Evolutionary conservation across 345 rosid species (phyloP), one percentile per base, ranked within the genome.

Genomic region (Orychophragmus violaceus): DNA sequence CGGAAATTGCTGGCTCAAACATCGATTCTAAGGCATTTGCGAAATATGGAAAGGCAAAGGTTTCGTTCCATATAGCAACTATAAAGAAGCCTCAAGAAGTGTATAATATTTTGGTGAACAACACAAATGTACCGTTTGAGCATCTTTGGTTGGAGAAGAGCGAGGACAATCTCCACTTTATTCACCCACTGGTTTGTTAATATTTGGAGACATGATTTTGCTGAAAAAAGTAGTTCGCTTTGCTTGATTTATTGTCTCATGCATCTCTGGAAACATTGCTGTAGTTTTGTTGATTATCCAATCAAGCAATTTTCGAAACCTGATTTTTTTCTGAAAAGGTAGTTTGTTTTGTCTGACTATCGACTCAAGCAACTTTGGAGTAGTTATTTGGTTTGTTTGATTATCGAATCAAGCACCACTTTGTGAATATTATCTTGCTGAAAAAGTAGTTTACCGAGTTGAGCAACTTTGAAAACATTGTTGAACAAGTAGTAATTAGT

Each of bases 131-230:
- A 66, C 88, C 88, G 0, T 90, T 93, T 68, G 82, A 85, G 27
- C 98, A 93, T 77, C 84, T 88, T 66, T 88, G 87, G 95, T 52
- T 93, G 83, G 77, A 82, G 73, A 85, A 36, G 77, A 82, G 78
- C 59, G 94, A 83, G n/a, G 92, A 90, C n/a, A 84, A 76, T 33
- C 69, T 57, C 62, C 74, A 68, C 6, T 77, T 78, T 58, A 62
- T 88, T 85, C 98, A 93, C 79, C 96, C 96, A 11, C 74, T 89
- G 88, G 96, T 89, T 74, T 64, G 90, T 80, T 35, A 11, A 18
- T 50, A 23, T 21, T 21, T 46, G 8, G 3, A 45, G 14, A 51
- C 19, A n/a, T n/a, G 55, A 21, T 3, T 46, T 25, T 51, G 25
- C 11, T 5, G 25, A 7, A 52, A 14, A 0, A 27, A 6, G 5